phyloP scores from a whole-genome alignment of 2,329 filamentous ascomycete genomes.

The Trichoderma afroharzianum region DNA sequence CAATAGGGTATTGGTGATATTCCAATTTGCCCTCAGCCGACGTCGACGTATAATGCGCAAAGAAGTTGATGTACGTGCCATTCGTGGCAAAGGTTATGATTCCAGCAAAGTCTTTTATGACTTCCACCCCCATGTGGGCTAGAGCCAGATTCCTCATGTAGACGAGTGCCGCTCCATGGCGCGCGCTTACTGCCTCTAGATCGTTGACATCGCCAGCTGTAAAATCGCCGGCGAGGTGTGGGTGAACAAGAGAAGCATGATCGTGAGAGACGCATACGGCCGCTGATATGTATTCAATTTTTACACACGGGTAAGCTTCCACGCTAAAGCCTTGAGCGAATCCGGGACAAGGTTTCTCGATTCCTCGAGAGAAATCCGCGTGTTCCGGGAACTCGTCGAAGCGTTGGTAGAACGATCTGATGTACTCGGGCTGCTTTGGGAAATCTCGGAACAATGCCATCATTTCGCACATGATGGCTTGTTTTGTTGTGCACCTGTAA shows the following conservation, averaged over 20 bases:
- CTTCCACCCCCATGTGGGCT: slow-evolving; percentile 16
- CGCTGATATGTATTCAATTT: not conserved
- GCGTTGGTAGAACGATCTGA: not conserved
- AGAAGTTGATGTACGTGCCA: slow-evolving; percentile 26
- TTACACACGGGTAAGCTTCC: not conserved
- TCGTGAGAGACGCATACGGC: not conserved
- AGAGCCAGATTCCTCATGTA: slow-evolving; percentile 28
- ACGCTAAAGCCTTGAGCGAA: not conserved
- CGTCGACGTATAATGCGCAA: slow-evolving; percentile 26
- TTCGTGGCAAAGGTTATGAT: slow-evolving; percentile 28
- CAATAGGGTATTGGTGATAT: slow-evolving; percentile 25
- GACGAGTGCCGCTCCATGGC: slow-evolving; percentile 28
- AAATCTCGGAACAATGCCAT: not conserved
- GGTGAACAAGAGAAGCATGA: slow-evolving; percentile 24
- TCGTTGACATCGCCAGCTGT: slow-evolving; percentile 17
- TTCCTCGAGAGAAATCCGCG: not conserved
- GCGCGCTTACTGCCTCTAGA: slow-evolving; percentile 23
- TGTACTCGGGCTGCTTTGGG: not conserved
- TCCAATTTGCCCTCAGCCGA: slow-evolving; percentile 18
- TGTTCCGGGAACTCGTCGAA: slow-evolving; percentile 7
- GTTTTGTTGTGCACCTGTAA: not conserved
- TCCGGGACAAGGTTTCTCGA: not conserved
- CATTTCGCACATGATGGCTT: not conserved
- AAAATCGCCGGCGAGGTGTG: slow-evolving; percentile 29
- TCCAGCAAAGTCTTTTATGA: slow-evolving; percentile 22